Percentiles rank a stretch among this genome's conserved stretches.
These are phyloP conservation scores for Hypoxylon sp. DNA, from an alignment of 2,329 filamentous ascomycete genomes.

Conservation along the genomic window DNA sequence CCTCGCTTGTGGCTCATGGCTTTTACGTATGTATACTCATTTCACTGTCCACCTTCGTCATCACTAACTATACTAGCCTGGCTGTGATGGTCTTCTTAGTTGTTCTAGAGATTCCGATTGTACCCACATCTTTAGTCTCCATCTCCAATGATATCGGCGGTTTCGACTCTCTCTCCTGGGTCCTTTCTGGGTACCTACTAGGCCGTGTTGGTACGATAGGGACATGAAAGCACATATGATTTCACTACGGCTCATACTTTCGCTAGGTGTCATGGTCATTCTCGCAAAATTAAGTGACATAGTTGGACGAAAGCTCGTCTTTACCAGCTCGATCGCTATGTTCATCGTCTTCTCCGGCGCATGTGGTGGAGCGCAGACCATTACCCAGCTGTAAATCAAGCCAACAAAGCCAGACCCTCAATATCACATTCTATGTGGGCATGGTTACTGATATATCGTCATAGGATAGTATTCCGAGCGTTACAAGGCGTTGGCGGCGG, in stretches of 20 bases:
- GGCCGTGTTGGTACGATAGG: slow-evolving; percentile 37
- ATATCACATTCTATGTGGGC: too few species aligned
- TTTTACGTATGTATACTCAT: too few species aligned
- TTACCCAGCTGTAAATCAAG: slow-evolving; percentile 5
- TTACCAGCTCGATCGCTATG: background rate
- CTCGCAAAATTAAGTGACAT: slow-evolving; percentile 13
- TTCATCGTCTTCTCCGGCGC: slow-evolving; percentile 11
- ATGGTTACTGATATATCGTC: too few species aligned
- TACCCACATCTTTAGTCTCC: slow-evolving; percentile 39
- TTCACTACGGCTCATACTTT: background rate
- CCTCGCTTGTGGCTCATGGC: too few species aligned
- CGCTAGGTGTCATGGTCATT: slow-evolving; percentile 28
- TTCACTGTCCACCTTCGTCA: too few species aligned
- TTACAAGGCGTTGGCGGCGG: slow-evolving; percentile 39
- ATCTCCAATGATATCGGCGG: slow-evolving; percentile 37
- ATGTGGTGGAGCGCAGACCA: slow-evolving; percentile 1
- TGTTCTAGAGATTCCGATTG: slow-evolving; percentile 41
- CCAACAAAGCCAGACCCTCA: too few species aligned
- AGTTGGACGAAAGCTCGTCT: slow-evolving; percentile 6
- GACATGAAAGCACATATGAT: background rate
- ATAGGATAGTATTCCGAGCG: slow-evolving; percentile 28
- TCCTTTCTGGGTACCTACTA: slow-evolving; percentile 41
- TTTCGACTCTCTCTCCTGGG: slow-evolving; percentile 36
- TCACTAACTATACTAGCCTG: too few species aligned
- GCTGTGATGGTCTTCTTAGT: slow-evolving; percentile 43